phyloP scores from a whole-genome alignment of 176 grass and related monocot species.

The Aegilops speltoides region DNA sequence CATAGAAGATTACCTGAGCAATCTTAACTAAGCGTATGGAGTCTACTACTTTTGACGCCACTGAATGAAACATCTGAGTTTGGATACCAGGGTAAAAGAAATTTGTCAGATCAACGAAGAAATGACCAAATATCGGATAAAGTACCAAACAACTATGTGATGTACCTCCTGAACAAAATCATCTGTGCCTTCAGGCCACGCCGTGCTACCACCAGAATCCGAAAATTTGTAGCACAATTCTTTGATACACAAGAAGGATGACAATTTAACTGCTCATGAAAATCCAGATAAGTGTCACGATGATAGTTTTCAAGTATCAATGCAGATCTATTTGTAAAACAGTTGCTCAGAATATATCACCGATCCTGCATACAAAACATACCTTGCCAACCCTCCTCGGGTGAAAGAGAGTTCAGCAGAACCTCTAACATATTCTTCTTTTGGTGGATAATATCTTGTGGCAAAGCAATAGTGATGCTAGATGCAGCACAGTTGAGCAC shows the following conservation, averaged over 20 bases:
- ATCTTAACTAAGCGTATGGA: conserved; percentile 76
- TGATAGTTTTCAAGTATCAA: conserved; percentile 26
- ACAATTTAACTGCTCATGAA: conserved; percentile 77
- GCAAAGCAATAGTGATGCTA: conserved; percentile 65
- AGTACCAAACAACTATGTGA: conserved; percentile 7
- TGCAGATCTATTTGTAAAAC: not conserved
- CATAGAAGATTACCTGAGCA: conserved; percentile 59
- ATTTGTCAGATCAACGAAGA: conserved; percentile 37
- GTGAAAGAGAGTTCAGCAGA: conserved; percentile 70
- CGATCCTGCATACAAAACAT: conserved; percentile 29
- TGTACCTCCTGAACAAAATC: conserved; percentile 73
- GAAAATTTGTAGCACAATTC: conserved; percentile 75
- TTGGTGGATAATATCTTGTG: conserved; percentile 61
- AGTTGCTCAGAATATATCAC: conserved; percentile 31
- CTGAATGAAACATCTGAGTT: conserved; percentile 75
- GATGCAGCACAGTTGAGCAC: conserved; percentile 85
- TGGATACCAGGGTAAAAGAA: conserved; percentile 25
- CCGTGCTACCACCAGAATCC: conserved; percentile 27
- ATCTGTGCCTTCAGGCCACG: conserved; percentile 47
- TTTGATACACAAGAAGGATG: conserved; percentile 80
- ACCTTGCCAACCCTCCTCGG: conserved; percentile 82
- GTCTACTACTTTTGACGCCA: conserved; percentile 65
- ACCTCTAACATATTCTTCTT: conserved; percentile 70
- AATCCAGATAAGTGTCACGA: conserved; percentile 20
- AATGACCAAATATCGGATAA: conserved; percentile 25